Evolutionary conservation across 164 flowering plant genomes (phyloP).

Genomic region (Chimonanthus salicifolius): DNA sequence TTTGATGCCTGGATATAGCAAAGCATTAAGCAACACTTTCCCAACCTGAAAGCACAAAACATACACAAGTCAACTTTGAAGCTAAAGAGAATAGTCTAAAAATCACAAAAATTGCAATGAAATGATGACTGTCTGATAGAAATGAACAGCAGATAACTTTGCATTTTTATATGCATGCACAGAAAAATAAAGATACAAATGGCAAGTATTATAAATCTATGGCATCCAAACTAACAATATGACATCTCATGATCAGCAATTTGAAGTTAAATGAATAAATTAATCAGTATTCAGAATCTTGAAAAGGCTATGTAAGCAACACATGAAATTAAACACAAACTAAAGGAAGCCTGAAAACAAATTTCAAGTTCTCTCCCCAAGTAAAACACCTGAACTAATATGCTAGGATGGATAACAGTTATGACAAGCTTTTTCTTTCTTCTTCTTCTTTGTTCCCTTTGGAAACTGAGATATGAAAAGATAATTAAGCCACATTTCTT

Average conservation of each 20-base stretch:
- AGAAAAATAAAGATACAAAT: not conserved
- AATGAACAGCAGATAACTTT: not conserved
- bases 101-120: too few species aligned
- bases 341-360: not conserved
- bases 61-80: not conserved
- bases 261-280: not conserved
- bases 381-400: not conserved
- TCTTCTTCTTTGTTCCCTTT: too few species aligned
- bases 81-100: not conserved
- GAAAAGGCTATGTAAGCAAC: too few species aligned
- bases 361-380: not conserved
- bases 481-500: too few species aligned
- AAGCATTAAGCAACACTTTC: constrained; percentile 79
- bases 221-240: too few species aligned
- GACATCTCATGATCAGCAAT: not conserved
- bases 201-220: not conserved
- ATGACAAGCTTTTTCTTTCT: too few species aligned
- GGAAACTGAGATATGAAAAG: too few species aligned
- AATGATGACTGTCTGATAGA: not conserved
- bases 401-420: too few species aligned
- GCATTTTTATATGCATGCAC: not conserved
- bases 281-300: too few species aligned
- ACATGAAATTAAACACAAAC: not conserved
- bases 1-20: constrained; percentile 88
- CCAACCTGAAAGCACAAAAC: constrained; percentile 60